Conservation (phyloP, 2,329 filamentous ascomycete species). For the Aspergillus pseudotamarii region DNA sequence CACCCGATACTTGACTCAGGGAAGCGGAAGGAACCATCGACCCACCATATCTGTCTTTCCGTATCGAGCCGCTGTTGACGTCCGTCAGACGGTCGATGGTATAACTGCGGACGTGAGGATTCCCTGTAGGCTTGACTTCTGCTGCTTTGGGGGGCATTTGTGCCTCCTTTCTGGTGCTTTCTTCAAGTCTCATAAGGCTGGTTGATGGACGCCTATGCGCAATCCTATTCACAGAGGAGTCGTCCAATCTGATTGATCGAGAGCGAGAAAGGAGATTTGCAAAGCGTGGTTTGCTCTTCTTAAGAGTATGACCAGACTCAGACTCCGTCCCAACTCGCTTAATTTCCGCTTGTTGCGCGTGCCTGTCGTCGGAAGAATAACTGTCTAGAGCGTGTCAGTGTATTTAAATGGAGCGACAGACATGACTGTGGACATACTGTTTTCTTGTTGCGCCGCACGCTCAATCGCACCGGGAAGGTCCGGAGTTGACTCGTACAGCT, state of each 20-base stretch:
- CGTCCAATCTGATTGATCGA: conserved; percentile 48
- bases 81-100: conserved; percentile 67
- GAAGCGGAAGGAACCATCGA: conserved; percentile 48
- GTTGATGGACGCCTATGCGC: conserved; percentile 43
- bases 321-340: conserved; percentile 32
- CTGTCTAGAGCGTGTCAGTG: conserved; percentile 23
- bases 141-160: conserved; percentile 62
- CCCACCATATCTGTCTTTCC: conserved; percentile 37
- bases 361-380: conserved; percentile 24
- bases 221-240: conserved; percentile 36
- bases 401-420: background rate
- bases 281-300: conserved; percentile 49
- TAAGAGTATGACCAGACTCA: conserved; percentile 32
- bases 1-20: conserved; percentile 55
- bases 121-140: conserved; percentile 68
- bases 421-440: conserved; percentile 22
- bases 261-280: conserved; percentile 48
- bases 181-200: conserved; percentile 42
- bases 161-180: conserved; percentile 36
- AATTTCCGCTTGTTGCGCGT: conserved; percentile 22
- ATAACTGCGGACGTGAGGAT: conserved; percentile 66
- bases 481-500: conserved; percentile 45
- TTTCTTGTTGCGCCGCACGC: conserved; percentile 31
- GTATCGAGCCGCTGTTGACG: conserved; percentile 29
- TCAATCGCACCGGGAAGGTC: conserved; percentile 41